Base-by-base conservation (phyloP, 2,329 filamentous ascomycete genomes). In the Onygenales sp. region DNA sequence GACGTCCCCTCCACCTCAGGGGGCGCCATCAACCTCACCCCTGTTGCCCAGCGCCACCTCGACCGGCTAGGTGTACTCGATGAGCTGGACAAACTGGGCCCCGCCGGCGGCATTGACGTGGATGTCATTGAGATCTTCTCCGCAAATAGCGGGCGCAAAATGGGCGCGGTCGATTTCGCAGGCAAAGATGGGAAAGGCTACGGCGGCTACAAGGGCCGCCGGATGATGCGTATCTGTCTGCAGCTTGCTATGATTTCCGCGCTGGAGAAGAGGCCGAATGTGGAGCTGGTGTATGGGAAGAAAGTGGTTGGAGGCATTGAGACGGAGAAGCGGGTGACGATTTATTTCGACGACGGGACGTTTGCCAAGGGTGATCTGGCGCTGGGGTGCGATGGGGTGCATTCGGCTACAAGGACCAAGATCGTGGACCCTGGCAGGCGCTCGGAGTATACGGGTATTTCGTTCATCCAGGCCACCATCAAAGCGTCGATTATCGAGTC, bases 1-100 rank as follows among this genome's bases (percentile, higher is more conserved):
- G 63, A 69, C 13, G 58, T 71, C 6, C 65, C 71, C 6, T 70
- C 71, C 0, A 74, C 71, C 4, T 68, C 70, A 10, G 72, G 72
- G 7, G 72, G 72, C 8, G 71, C 72, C 3, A 70, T 75, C 53
- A 72, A 72, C 53, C 59, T 75, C 14, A 73, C 71, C 0, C 72
- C 73, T 1, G 71, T 72, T 8, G 73, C 71, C 2, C 65, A 74
- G 40, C 63, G 72, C 6, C 69, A 74, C 56, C 66, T 75, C 5
- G 67, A 71, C 31, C 65, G 70, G 37, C 59, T 75, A 4, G 71
- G 71, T 1, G 67, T 74, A 2, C 60, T 74, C 2, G 57, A 65
- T 1, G 67, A 71, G 51, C 57, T 74, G 17, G 59, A 68, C 44
- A 62, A 65, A 2, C 64, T 69, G 58, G 70, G 71, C 9, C 56